Evolutionary conservation across 2,329 filamentous ascomycete genomes (phyloP).

Genomic region (Diaporthe sp.): DNA sequence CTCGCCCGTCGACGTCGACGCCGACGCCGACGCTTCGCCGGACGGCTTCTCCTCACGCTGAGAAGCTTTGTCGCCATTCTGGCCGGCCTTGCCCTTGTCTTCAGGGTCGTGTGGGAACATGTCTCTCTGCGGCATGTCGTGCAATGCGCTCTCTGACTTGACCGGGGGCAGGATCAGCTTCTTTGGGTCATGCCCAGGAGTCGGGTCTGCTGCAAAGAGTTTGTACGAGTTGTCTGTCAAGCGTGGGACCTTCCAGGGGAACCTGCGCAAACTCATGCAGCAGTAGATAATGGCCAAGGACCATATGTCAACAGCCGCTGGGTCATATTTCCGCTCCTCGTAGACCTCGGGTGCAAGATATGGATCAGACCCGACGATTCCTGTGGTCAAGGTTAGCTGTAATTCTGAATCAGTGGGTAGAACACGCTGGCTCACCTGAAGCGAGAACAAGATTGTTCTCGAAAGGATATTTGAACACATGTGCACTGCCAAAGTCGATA

Average conservation of each 20-base stretch:
- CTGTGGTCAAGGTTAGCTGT: constrained; percentile 51
- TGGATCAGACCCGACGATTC: constrained; percentile 86
- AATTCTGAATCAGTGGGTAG: neutral
- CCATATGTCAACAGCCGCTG: constrained; percentile 96
- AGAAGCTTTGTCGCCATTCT: constrained; percentile 25
- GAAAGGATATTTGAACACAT: constrained; percentile 97
- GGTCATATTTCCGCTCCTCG: constrained; percentile 92
- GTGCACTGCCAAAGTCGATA: constrained; percentile 98
- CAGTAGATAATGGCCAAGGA: constrained; percentile 98
- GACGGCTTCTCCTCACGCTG: constrained; percentile 46
- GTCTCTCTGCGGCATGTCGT: constrained; percentile 56
- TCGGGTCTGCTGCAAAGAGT: constrained; percentile 88
- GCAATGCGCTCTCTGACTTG: constrained; percentile 60
- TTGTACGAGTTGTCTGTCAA: constrained; percentile 95
- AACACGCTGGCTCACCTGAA: constrained; percentile 72
- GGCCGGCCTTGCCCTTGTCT: constrained; percentile 39
- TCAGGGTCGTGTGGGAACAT: constrained; percentile 53
- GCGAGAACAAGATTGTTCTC: constrained; percentile 88
- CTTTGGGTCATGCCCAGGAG: constrained; percentile 76
- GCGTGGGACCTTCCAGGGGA: constrained; percentile 97
- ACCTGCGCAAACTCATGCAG: constrained; percentile 95
- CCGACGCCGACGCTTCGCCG: constrained; percentile 43
- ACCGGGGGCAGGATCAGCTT: constrained; percentile 64
- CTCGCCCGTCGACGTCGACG: constrained; percentile 52
- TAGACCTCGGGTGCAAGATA: constrained; percentile 98